These are phyloP conservation scores for Trichosporon coremiiforme DNA, from an alignment of 1,284 basidiomycete species.

Conservation along the genomic window DNA sequence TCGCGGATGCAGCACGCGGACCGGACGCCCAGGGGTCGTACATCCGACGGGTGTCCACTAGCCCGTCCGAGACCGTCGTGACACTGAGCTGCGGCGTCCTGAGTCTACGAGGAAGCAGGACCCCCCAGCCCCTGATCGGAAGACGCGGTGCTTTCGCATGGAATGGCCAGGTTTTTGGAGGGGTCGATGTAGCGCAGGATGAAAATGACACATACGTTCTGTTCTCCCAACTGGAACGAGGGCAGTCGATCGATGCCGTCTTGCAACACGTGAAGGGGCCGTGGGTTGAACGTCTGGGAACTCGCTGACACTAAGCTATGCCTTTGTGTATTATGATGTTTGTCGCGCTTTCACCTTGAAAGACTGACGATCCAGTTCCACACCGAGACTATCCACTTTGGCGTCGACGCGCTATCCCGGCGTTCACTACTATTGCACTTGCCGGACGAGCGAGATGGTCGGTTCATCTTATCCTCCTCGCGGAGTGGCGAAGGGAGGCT, in stretches of 20 bases:
- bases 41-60: conserved; percentile 16
- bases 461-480: conserved; percentile 41
- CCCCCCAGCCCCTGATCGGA: conserved; percentile 71
- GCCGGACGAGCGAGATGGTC: neutral
- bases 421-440: conserved; percentile 73
- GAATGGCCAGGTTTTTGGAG: conserved; percentile 90
- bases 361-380: conserved; percentile 55
- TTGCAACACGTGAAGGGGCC: conserved; percentile 79
- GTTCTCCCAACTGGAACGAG: conserved; percentile 62
- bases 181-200: conserved; percentile 65
- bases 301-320: neutral
- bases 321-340: conserved; percentile 6
- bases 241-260: conserved; percentile 59
- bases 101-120: conserved; percentile 68
- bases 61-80: conserved; percentile 33
- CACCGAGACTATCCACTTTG: conserved; percentile 66
- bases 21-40: conserved; percentile 41
- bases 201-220: conserved; percentile 80
- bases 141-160: conserved; percentile 70
- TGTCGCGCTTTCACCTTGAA: conserved; percentile 58
- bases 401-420: conserved; percentile 85
- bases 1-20: conserved; percentile 35
- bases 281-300: conserved; percentile 61
- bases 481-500: conserved; percentile 34
- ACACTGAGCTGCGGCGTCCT: conserved; percentile 76